phyloP scores from a whole-genome alignment of 345 rosid species.

The Heritiera littoralis region DNA sequence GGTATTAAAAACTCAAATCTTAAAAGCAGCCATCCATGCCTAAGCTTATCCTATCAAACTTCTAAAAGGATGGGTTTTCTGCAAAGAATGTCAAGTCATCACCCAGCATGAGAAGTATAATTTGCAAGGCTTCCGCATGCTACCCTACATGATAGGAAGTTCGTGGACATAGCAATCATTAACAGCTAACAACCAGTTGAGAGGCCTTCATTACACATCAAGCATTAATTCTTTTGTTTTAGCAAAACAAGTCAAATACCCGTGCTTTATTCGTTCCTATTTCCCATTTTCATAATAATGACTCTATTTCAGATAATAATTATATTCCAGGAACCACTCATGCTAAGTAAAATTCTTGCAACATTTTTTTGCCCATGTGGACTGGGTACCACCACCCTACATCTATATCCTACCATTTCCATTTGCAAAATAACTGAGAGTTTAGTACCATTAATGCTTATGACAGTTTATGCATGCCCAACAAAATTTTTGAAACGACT shows the following conservation, averaged over 20 bases:
- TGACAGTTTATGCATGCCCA: not conserved
- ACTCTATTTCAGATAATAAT: not conserved
- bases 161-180: not conserved
- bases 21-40: not conserved
- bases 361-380: not conserved
- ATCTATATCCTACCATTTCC: not conserved
- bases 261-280: not conserved
- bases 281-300: not conserved
- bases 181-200: not conserved
- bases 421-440: slow-evolving; percentile 1
- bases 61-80: not conserved
- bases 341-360: not conserved
- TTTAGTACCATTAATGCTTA: not conserved
- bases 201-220: not conserved
- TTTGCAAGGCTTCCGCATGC: not conserved
- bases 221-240: not conserved
- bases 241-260: not conserved
- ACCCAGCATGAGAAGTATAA: not conserved
- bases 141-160: slow-evolving; percentile 6
- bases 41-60: not conserved
- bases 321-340: not conserved
- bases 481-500: not conserved
- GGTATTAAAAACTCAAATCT: slow-evolving; percentile 1
- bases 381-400: not conserved
- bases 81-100: not conserved